Base-by-base conservation (phyloP, 78 protist species). In the Cyanophora paradoxa region DNA sequence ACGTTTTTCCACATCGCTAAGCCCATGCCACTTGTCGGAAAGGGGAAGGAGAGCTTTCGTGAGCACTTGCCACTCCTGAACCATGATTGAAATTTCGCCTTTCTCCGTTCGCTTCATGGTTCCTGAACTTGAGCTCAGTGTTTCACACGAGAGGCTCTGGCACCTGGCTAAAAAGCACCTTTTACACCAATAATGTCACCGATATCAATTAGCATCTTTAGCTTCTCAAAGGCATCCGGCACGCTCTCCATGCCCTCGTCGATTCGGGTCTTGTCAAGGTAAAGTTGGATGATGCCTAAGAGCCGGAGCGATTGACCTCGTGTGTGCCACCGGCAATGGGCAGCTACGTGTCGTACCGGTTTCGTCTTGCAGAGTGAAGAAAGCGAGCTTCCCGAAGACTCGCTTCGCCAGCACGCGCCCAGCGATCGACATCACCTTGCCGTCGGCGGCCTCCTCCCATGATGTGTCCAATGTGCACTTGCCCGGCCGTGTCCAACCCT, bases 151-250 rank as follows among this genome's bases (percentile, higher is more conserved):
- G n/a, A n/a, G n/a, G n/a, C n/a, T n/a, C n/a, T n/a, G n/a, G n/a
- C n/a, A n/a, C n/a, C n/a, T n/a, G n/a, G n/a, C n/a, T n/a, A n/a
- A n/a, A n/a, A n/a, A n/a, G n/a, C 16, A 13, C 89, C 89, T 4
- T 20, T 28, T 24, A 41, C 66, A 19, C 89, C 89, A 30, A 85
- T n/a, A 28, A 79, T 75, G 46, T 85, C 89, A n/a, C 88, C 88
- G 13, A 59, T 44, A 30, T 56, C 71, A 6, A 39, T 22, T 52
- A 22, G 57, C 57, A 41, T 41, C 76, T 72, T 72, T 11, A 72
- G 50, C 6, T 72, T 34, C 30, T 50, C 52, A 41, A 76, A 76
- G 19, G 54, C 5, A 22, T 19, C 65, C 3, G 24, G 69, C 24
- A n/a, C 30, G 26, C 73, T 26, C 48, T 54, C 8, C 50, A 44